Percentiles rank a stretch among this genome's conserved stretches.
Conservation (phyloP, 441 rosid genomes). For the Gossypium laxum region DNA sequence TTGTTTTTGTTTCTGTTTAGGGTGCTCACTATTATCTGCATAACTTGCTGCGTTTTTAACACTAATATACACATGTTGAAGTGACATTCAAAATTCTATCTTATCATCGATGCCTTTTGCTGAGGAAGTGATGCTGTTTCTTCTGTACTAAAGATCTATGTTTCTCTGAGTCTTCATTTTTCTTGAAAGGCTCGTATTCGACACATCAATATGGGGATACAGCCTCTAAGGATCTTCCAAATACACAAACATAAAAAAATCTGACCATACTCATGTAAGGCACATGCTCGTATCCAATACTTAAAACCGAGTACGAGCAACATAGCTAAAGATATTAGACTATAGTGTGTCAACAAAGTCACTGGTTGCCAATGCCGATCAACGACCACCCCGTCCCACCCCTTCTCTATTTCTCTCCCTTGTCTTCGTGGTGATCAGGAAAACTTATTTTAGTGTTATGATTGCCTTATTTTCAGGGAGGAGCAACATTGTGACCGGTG, state of each 20-base stretch:
- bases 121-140: background rate
- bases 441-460: conserved; percentile 5
- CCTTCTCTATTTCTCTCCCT: background rate
- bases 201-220: no score
- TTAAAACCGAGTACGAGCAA: background rate
- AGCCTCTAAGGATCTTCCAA: background rate
- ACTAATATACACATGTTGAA: background rate
- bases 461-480: conserved; percentile 38
- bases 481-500: conserved; percentile 69
- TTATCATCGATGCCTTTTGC: background rate
- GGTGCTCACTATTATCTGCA: background rate
- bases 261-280: background rate
- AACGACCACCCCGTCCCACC: no score
- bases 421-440: conserved; percentile 1
- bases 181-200: background rate
- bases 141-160: background rate
- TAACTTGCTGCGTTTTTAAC: background rate
- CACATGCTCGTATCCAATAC: background rate
- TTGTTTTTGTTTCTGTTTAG: background rate
- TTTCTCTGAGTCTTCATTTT: background rate
- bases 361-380: background rate
- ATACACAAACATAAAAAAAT: background rate
- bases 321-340: background rate
- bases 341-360: background rate
- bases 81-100: background rate